Percentiles rank a stretch among this genome's conserved stretches.
Conservation (phyloP, 1,284 basidiomycete species). For the Apiotrichum mycotoxinovorans region DNA sequence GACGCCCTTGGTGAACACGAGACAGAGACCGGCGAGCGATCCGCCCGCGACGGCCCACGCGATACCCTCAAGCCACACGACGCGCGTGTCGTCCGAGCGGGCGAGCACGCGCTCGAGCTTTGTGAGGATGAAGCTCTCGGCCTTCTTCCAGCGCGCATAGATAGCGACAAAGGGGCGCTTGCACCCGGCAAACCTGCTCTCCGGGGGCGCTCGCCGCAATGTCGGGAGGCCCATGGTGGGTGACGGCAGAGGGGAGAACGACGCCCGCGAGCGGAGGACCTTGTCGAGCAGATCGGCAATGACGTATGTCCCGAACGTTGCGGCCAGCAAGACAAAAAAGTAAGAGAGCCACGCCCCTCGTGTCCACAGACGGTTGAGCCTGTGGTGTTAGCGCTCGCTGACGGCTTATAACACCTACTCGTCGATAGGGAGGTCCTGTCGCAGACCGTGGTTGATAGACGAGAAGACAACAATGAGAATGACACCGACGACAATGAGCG, state of each 20-base stretch:
- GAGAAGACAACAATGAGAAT: slow-evolving; percentile 51
- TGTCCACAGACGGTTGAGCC: slow-evolving; percentile 75
- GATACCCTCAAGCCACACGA: slow-evolving; percentile 84
- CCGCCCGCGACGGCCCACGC: slow-evolving; percentile 89
- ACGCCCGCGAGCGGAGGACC: slow-evolving; percentile 41
- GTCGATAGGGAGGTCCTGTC: slow-evolving; percentile 52
- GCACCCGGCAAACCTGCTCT: neutral
- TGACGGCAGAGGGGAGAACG: slow-evolving; percentile 54
- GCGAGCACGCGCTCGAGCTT: slow-evolving; percentile 71
- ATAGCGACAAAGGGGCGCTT: neutral
- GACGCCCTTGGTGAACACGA: slow-evolving; percentile 86
- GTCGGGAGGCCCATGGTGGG: slow-evolving; percentile 34
- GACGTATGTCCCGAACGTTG: slow-evolving; percentile 64
- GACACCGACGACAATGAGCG: slow-evolving; percentile 49
- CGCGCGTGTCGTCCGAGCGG: slow-evolving; percentile 70
- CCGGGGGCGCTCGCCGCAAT: slow-evolving; percentile 20
- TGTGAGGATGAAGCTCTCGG: slow-evolving; percentile 59
- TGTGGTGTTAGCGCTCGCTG: slow-evolving; percentile 11
- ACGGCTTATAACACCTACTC: slow-evolving; percentile 45
- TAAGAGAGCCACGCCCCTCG: slow-evolving; percentile 81
- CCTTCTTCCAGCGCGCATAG: slow-evolving; percentile 51
- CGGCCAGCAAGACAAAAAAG: slow-evolving; percentile 70
- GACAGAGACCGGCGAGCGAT: slow-evolving; percentile 75
- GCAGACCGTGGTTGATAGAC: slow-evolving; percentile 50
- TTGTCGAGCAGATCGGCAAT: slow-evolving; percentile 46